Evolutionary conservation across 805 yeast species (phyloP).

Genomic region (Candida corydali): DNA sequence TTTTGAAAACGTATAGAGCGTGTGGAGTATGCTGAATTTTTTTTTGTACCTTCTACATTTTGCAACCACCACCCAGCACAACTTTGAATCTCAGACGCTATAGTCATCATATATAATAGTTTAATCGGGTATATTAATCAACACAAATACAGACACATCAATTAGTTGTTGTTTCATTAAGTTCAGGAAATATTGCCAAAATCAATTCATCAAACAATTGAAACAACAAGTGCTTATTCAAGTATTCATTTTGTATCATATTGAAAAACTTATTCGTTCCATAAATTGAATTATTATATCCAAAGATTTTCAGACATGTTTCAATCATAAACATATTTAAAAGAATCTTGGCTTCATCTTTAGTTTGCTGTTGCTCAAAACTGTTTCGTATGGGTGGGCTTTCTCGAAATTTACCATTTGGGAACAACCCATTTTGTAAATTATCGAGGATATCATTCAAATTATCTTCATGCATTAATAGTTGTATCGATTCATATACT

Average conservation of each 20-base stretch:
- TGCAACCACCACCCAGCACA: too few species aligned
- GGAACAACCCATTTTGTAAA: conserved; percentile 29
- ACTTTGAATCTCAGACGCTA: too few species aligned
- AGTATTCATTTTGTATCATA: conserved; percentile 67
- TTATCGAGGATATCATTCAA: conserved; percentile 33
- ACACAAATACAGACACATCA: neutral
- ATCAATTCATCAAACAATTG: conserved; percentile 56
- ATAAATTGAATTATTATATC: conserved; percentile 54
- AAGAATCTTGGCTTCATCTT: conserved; percentile 55
- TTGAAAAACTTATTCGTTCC: conserved; percentile 61
- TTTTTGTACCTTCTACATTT: too few species aligned
- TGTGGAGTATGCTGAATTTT: too few species aligned
- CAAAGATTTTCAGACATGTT: conserved; percentile 69
- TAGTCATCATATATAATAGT: too few species aligned
- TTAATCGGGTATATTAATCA: too few species aligned
- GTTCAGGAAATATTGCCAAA: conserved; percentile 39
- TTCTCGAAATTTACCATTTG: conserved; percentile 47
- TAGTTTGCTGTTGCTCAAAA: conserved; percentile 48
- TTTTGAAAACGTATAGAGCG: too few species aligned
- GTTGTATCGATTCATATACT: conserved; percentile 42
- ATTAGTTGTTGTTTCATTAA: too few species aligned
- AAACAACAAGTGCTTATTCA: conserved; percentile 62
- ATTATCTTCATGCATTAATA: conserved; percentile 35
- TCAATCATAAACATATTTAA: conserved; percentile 59
- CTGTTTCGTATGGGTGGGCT: conserved; percentile 43